Conservation (phyloP, 106 monocot genomes). For the Platanthera zijinensis region DNA sequence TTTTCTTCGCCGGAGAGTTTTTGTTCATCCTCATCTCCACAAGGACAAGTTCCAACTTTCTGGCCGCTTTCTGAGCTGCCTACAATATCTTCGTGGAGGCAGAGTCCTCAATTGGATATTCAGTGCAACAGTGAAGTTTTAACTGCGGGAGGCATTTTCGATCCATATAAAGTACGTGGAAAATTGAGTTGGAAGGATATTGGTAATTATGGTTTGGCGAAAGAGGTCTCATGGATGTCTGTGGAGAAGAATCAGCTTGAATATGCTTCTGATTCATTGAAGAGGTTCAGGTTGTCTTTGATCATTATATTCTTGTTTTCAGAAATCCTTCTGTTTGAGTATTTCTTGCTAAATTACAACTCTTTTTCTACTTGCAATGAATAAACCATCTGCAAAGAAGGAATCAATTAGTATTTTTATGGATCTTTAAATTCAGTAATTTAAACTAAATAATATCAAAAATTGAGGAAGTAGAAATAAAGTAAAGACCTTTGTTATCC, state of each 20-base stretch:
- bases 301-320: neutral
- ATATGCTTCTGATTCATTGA: conserved; percentile 67
- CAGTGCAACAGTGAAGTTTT: conserved; percentile 33
- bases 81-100: conserved; percentile 31
- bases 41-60: conserved; percentile 47
- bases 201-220: conserved; percentile 66
- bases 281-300: conserved; percentile 55
- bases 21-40: conserved; percentile 32
- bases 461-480: no score
- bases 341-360: neutral
- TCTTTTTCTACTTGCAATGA: neutral
- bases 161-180: conserved; percentile 63
- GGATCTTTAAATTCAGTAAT: no score
- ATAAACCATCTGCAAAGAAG: neutral
- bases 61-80: conserved; percentile 57
- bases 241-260: conserved; percentile 81
- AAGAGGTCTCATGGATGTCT: conserved; percentile 95
- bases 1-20: conserved; percentile 21
- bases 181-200: conserved; percentile 76
- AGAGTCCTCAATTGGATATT: conserved; percentile 60
- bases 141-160: conserved; percentile 40
- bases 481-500: no score
- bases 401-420: no score
- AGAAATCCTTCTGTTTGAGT: neutral
- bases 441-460: no score